Evolutionary conservation across 805 yeast species (phyloP).

Genomic region (Kregervanrija delftensis): DNA sequence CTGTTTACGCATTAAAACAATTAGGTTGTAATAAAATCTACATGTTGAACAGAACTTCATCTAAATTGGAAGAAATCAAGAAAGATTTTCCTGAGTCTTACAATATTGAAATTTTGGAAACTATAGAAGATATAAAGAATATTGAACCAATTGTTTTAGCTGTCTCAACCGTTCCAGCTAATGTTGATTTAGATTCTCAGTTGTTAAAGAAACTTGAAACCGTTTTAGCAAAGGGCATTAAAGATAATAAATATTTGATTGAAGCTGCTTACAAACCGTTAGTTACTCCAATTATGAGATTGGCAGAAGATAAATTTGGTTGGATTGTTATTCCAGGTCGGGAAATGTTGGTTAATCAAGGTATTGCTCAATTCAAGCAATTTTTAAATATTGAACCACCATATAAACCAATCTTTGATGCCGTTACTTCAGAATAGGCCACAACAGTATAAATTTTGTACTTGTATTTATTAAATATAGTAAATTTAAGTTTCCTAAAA

Average conservation of each 20-base stretch:
- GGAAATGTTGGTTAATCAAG: constrained; percentile 90
- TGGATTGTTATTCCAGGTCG: constrained; percentile 91
- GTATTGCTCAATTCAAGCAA: constrained; percentile 73
- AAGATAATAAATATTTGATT: constrained; percentile 49
- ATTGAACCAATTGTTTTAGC: constrained; percentile 48
- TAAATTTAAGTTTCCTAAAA: too few relatives aligned
- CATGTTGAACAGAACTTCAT: constrained; percentile 71
- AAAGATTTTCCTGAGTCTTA: constrained; percentile 50
- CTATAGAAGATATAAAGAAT: constrained; percentile 37
- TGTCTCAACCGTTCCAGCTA: constrained; percentile 82
- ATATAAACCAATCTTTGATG: constrained; percentile 51
- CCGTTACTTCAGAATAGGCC: constrained; percentile 32
- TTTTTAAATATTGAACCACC: constrained; percentile 71
- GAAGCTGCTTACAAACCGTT: constrained; percentile 96
- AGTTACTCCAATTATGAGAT: constrained; percentile 76
- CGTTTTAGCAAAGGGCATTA: constrained; percentile 35
- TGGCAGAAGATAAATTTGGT: constrained; percentile 53
- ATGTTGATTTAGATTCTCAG: constrained; percentile 52
- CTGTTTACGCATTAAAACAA: constrained; percentile 73
- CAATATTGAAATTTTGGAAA: constrained; percentile 51
- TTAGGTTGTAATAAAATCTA: constrained; percentile 75
- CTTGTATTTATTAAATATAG: neutral
- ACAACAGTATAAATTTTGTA: neutral
- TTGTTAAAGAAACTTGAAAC: constrained; percentile 43
- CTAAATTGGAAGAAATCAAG: constrained; percentile 56